Conservation (phyloP, 2,329 filamentous ascomycete genomes). For the Ustulina deusta region DNA sequence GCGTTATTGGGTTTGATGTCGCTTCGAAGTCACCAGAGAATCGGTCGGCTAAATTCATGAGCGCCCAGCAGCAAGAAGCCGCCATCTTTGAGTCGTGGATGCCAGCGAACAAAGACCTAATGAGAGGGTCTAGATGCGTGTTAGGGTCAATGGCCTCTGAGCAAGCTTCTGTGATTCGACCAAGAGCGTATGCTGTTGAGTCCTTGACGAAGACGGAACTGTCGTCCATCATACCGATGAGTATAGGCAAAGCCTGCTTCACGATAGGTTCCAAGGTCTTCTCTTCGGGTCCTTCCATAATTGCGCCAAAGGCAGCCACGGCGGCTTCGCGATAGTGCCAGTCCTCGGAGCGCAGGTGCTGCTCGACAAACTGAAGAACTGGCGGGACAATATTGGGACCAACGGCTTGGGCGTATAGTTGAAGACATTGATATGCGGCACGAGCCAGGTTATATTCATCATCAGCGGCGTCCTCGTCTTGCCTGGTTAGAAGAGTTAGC, state of each 20-base stretch:
- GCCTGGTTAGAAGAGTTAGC: slow-evolving; percentile 88
- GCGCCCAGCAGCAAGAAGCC: slow-evolving; percentile 96
- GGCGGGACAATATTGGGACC: slow-evolving; percentile 84
- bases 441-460: slow-evolving; percentile 98
- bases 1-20: slow-evolving; percentile 82
- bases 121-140: slow-evolving; percentile 84
- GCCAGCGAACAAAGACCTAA: slow-evolving; percentile 89
- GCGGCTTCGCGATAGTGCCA: slow-evolving; percentile 97
- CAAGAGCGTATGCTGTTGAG: slow-evolving; percentile 94
- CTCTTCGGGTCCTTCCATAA: slow-evolving; percentile 98
- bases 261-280: slow-evolving; percentile 92
- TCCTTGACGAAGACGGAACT: slow-evolving; percentile 90
- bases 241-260: slow-evolving; percentile 91
- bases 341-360: slow-evolving; percentile 88
- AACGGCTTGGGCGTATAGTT: slow-evolving; percentile 94
- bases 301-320: slow-evolving; percentile 96
- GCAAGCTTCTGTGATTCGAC: slow-evolving; percentile 94
- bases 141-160: slow-evolving; percentile 90
- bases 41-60: slow-evolving; percentile 97
- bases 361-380: slow-evolving; percentile 91
- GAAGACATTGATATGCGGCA: slow-evolving; percentile 94
- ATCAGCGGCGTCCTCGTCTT: slow-evolving; percentile 96
- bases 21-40: slow-evolving; percentile 89
- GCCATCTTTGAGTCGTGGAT: slow-evolving; percentile 96
- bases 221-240: slow-evolving; percentile 94